Percentiles rank a stretch among this genome's conserved stretches.
These are phyloP conservation scores for Otatea glauca DNA, from an alignment of 176 grass and related monocot genomes.

Conservation along the genomic window DNA sequence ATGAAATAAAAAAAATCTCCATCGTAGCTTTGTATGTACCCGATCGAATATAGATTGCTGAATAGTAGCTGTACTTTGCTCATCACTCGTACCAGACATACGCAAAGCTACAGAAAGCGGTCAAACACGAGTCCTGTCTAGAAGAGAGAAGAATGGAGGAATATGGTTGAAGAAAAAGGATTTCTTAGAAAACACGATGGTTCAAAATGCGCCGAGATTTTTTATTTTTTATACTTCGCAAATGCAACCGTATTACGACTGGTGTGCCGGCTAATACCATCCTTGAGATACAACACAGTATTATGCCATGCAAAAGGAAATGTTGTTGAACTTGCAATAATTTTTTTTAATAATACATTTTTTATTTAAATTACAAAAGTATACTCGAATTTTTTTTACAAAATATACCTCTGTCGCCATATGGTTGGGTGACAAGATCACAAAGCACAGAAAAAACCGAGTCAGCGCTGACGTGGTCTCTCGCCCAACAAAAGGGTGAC, in stretches of 20 bases:
- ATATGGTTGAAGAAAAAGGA: too few relatives aligned
- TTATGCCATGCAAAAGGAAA: neutral
- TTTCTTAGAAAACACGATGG: neutral
- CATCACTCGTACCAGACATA: neutral
- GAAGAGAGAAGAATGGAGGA: neutral
- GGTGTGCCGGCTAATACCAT: neutral
- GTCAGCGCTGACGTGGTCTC: too few relatives aligned
- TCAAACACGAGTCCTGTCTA: neutral
- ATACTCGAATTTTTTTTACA: too few relatives aligned
- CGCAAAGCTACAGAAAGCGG: conserved; percentile 30
- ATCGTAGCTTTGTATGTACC: neutral
- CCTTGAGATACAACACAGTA: neutral
- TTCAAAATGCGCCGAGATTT: neutral
- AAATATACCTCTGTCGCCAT: too few relatives aligned
- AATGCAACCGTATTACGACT: neutral
- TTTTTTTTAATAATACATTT: too few relatives aligned
- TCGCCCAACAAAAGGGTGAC: too few relatives aligned
- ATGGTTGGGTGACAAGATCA: too few relatives aligned
- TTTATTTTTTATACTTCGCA: too few relatives aligned
- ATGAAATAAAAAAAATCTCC: too few relatives aligned
- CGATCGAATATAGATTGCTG: neutral
- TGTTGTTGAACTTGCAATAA: too few relatives aligned
- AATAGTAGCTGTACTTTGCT: neutral
- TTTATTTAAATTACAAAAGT: too few relatives aligned
- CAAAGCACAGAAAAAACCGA: too few relatives aligned